Evolutionary conservation across 73 alveolate species (phyloP).

Genomic region (Paraurostyla sp.): DNA sequence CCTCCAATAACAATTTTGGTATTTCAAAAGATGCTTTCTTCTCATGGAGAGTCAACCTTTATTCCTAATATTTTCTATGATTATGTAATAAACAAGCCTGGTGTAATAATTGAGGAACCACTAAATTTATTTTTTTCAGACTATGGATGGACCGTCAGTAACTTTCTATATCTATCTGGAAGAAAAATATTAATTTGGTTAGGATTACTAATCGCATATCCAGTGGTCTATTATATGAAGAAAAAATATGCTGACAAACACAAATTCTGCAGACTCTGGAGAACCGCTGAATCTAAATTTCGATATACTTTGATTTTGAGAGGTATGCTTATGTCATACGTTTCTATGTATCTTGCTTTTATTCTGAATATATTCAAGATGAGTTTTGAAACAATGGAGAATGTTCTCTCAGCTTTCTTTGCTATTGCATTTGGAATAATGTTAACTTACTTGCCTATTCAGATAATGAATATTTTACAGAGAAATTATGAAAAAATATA

Average conservation of each 20-base stretch:
- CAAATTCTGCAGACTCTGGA: conserved; percentile 34
- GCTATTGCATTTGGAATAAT: conserved; percentile 28
- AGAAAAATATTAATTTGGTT: conserved; percentile 20
- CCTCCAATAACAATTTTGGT: neutral
- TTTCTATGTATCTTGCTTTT: conserved; percentile 31
- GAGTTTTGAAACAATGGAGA: conserved; percentile 10
- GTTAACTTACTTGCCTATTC: conserved; percentile 12
- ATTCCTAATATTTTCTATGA: conserved; percentile 20
- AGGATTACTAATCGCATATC: conserved; percentile 2
- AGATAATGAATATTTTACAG: neutral
- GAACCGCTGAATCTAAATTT: neutral
- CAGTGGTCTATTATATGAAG: conserved; percentile 27
- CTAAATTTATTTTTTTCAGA: neutral
- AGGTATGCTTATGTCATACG: conserved; percentile 8
- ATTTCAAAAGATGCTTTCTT: conserved; percentile 3
- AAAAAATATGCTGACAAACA: conserved; percentile 42
- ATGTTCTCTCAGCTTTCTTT: neutral
- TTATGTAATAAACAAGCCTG: neutral
- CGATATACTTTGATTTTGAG: conserved; percentile 1
- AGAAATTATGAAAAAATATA: conserved; percentile 26
- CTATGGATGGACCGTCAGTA: neutral
- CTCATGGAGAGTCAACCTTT: neutral
- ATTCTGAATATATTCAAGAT: neutral
- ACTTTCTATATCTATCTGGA: conserved; percentile 10
- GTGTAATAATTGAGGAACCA: neutral